Percentiles rank a stretch among this genome's conserved stretches.
phyloP scores from a whole-genome alignment of 2,329 filamentous ascomycete species.

The Diaporthe batatas region DNA sequence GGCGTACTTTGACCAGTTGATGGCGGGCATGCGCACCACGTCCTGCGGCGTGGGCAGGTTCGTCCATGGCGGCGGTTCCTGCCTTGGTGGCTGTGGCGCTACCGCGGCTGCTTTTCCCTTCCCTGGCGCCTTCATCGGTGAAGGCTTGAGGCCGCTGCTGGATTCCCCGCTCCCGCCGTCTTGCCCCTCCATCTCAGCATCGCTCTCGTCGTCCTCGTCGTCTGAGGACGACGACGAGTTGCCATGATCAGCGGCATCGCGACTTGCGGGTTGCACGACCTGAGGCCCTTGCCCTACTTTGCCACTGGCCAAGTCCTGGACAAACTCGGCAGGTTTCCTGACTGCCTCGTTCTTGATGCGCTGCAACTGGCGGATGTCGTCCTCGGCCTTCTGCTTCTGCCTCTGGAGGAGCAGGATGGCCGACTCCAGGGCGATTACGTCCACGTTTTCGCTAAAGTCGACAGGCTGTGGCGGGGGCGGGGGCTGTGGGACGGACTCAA shows the following conservation, averaged over 20 bases:
- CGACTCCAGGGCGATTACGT: conserved; percentile 87
- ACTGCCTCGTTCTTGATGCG: conserved; percentile 79
- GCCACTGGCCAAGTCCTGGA: conserved; percentile 75
- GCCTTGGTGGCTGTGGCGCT: conserved; percentile 42
- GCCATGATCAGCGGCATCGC: conserved; percentile 49
- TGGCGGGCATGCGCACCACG: conserved; percentile 85
- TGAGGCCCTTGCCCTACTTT: conserved; percentile 58
- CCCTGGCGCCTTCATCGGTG: conserved; percentile 38
- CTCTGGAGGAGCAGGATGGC: conserved; percentile 90
- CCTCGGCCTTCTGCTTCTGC: conserved; percentile 82
- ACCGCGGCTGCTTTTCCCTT: conserved; percentile 44
- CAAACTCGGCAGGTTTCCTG: conserved; percentile 78
- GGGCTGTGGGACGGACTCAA: conserved; percentile 51
- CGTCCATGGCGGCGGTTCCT: conserved; percentile 63
- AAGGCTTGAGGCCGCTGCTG: conserved; percentile 36
- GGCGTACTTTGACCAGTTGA: conserved; percentile 96
- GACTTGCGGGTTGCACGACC: conserved; percentile 49
- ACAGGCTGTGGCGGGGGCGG: conserved; percentile 65
- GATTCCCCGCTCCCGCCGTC: conserved; percentile 26
- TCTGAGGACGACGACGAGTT: conserved; percentile 37
- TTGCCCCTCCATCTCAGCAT: conserved; percentile 43
- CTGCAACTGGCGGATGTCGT: conserved; percentile 80
- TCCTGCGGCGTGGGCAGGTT: conserved; percentile 83
- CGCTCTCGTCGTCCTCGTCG: conserved; percentile 50
- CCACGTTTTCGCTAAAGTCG: conserved; percentile 77